phyloP scores from a whole-genome alignment of 257 asterid genomes.

The Capsicum baccatum region DNA sequence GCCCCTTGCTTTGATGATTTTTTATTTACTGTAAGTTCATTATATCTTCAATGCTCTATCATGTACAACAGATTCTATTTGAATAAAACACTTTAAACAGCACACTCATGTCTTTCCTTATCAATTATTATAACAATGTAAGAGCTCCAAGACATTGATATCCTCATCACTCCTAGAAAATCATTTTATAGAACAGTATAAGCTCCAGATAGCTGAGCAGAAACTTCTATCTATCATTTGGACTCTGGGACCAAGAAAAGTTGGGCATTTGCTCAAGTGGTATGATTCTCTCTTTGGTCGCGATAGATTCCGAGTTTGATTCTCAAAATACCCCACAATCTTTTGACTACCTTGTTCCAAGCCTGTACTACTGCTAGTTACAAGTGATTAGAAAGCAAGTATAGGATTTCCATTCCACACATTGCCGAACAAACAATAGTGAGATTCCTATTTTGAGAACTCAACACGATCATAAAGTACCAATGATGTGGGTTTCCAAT shows the following conservation, averaged over 20 bases:
- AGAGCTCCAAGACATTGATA: not conserved
- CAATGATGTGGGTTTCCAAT: not conserved
- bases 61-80: not conserved
- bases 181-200: not conserved
- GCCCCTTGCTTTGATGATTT: conserved; percentile 26
- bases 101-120: too few relatives aligned
- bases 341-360: not conserved
- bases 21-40: not conserved
- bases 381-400: too few relatives aligned
- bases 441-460: not conserved
- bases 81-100: not conserved
- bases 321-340: conserved; percentile 44
- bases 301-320: conserved; percentile 48
- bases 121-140: not conserved
- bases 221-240: not conserved
- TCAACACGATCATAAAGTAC: not conserved
- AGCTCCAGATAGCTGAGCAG: conserved; percentile 17
- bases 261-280: conserved; percentile 85
- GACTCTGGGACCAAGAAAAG: not conserved
- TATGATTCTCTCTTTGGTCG: conserved; percentile 83
- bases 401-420: too few relatives aligned
- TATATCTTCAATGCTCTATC: not conserved
- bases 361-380: too few relatives aligned
- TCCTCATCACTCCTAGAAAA: not conserved
- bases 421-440: not conserved